Evolutionary conservation across 2,329 filamentous ascomycete genomes (phyloP).

Genomic region (Ophiostoma himal-ulmi): DNA sequence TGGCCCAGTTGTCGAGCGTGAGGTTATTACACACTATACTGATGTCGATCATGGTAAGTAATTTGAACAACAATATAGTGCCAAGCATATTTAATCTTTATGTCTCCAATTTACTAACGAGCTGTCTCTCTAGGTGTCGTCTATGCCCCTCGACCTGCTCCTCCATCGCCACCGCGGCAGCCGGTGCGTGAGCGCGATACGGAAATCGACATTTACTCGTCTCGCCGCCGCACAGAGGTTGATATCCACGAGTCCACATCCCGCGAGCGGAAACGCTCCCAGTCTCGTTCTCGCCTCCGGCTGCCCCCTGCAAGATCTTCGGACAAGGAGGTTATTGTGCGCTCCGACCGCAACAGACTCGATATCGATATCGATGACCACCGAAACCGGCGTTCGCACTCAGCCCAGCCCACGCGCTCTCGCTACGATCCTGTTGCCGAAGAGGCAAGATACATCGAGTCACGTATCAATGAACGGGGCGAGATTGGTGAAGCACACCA

Average conservation of each 20-base stretch:
- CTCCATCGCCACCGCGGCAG: slow-evolving; percentile 42
- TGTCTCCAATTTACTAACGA: slow-evolving; percentile 28
- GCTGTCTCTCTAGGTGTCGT: slow-evolving; percentile 37
- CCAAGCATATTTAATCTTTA: neutral
- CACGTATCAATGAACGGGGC: slow-evolving; percentile 53
- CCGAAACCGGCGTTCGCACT: slow-evolving; percentile 25
- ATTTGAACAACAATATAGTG: neutral
- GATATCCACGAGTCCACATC: slow-evolving; percentile 39
- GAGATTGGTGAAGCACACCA: slow-evolving; percentile 68
- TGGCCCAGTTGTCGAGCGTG: slow-evolving; percentile 75
- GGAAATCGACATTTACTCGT: slow-evolving; percentile 57
- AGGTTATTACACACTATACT: slow-evolving; percentile 82
- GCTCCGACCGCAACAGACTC: slow-evolving; percentile 48
- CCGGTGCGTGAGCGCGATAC: slow-evolving; percentile 41
- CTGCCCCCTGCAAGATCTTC: slow-evolving; percentile 31
- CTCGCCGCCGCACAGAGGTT: slow-evolving; percentile 51
- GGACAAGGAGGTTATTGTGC: slow-evolving; percentile 64
- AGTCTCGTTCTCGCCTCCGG: slow-evolving; percentile 25
- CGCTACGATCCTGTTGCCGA: slow-evolving; percentile 50
- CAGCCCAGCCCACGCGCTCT: slow-evolving; percentile 43
- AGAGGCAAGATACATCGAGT: slow-evolving; percentile 58
- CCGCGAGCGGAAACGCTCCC: slow-evolving; percentile 36
- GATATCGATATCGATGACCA: slow-evolving; percentile 39
- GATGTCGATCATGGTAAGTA: slow-evolving; percentile 78
- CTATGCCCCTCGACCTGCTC: slow-evolving; percentile 29